These are phyloP conservation scores for Hyphodiscus sp. DNA, from an alignment of 2,329 filamentous ascomycete genomes.

Conservation along the genomic window DNA sequence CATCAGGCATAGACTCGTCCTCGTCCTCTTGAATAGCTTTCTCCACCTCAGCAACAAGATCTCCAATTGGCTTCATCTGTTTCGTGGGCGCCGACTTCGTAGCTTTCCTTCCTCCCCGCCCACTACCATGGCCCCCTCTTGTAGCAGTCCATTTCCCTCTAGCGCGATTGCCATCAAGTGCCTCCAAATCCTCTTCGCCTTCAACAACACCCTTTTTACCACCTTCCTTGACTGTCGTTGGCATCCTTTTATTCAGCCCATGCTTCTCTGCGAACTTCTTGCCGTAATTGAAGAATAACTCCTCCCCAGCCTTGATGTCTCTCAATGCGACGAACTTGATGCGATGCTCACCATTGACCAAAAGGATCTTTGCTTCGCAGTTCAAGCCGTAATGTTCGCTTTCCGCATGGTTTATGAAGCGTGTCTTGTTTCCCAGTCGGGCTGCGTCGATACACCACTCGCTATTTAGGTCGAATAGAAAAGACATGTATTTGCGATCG, in stretches of 20 bases:
- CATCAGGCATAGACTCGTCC: not conserved
- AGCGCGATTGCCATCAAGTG: constrained; percentile 17
- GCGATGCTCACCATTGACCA: constrained; percentile 69
- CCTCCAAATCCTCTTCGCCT: constrained; percentile 19
- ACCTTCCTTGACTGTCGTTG: constrained; percentile 11
- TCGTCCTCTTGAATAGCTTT: not conserved
- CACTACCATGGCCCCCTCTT: constrained; percentile 1
- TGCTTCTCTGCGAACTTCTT: constrained; percentile 54
- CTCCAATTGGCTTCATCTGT: not conserved
- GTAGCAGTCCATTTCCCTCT: constrained; percentile 11
- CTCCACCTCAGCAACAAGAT: not conserved
- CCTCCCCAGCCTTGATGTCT: constrained; percentile 64
- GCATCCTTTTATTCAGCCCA: constrained; percentile 41
- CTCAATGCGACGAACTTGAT: constrained; percentile 67
- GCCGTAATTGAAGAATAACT: constrained; percentile 78
- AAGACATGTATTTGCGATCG: constrained; percentile 33
- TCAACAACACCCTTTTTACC: constrained; percentile 19
- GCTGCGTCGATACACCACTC: constrained; percentile 59
- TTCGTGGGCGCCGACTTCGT: constrained; percentile 8
- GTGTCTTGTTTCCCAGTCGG: constrained; percentile 70
- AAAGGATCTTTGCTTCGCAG: constrained; percentile 60
- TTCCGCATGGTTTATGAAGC: constrained; percentile 76
- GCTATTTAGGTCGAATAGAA: constrained; percentile 47
- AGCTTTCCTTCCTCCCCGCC: constrained; percentile 6
- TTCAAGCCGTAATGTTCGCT: constrained; percentile 54